Percentiles rank a stretch among this genome's conserved stretches.
These are phyloP conservation scores for Bombardia bombarda DNA, from an alignment of 495 filamentous ascomycete genomes.

Conservation along the genomic window DNA sequence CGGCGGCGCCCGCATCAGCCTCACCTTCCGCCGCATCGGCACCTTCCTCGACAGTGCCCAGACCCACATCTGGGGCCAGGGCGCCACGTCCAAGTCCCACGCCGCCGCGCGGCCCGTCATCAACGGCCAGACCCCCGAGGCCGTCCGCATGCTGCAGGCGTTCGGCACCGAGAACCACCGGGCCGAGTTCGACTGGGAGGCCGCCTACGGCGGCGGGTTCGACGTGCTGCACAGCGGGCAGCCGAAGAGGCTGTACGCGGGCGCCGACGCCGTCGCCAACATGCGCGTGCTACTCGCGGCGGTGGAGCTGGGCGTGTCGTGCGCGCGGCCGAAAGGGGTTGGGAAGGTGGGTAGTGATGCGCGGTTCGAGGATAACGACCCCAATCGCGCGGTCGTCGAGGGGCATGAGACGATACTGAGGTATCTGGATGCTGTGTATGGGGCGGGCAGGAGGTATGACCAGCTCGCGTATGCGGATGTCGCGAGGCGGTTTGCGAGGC, in stretches of 20 bases:
- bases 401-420: slow-evolving; percentile 44
- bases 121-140: slow-evolving; percentile 58
- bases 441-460: slow-evolving; percentile 17
- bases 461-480: slow-evolving; percentile 22
- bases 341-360: slow-evolving; percentile 35
- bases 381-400: slow-evolving; percentile 33
- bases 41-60: slow-evolving; percentile 65
- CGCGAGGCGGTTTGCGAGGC: slow-evolving; percentile 26
- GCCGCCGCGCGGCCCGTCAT: slow-evolving; percentile 52
- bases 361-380: slow-evolving; percentile 49
- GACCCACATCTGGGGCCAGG: slow-evolving; percentile 81
- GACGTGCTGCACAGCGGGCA: slow-evolving; percentile 71
- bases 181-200: slow-evolving; percentile 68
- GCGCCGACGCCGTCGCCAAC: slow-evolving; percentile 49
- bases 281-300: slow-evolving; percentile 49
- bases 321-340: slow-evolving; percentile 38
- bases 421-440: slow-evolving; percentile 47
- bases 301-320: slow-evolving; percentile 51
- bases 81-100: slow-evolving; percentile 60
- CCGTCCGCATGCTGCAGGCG: slow-evolving; percentile 61
- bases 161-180: slow-evolving; percentile 83
- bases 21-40: slow-evolving; percentile 87
- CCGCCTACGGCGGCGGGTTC: slow-evolving; percentile 71
- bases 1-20: slow-evolving; percentile 71
- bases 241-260: slow-evolving; percentile 44